Conservation (phyloP, 345 rosid species). For the Sisymbrium altissimum region DNA sequence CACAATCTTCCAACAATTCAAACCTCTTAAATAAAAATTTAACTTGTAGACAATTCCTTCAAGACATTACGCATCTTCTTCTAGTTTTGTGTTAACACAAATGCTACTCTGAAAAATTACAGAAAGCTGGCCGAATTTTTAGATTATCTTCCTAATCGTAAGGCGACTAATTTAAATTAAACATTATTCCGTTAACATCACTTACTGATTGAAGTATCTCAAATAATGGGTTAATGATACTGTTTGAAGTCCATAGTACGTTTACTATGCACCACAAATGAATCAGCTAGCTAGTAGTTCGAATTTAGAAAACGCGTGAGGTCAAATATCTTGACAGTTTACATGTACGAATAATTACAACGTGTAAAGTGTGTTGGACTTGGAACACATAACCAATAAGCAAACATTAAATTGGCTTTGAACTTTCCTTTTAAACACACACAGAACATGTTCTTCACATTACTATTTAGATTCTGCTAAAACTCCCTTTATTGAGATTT, state of each 20-base stretch:
- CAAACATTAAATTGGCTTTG: slow-evolving; percentile 30
- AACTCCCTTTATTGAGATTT: not conserved
- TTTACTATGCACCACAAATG: not conserved
- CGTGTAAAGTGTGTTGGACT: slow-evolving; percentile 20
- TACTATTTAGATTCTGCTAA: slow-evolving; percentile 4
- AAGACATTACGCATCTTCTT: too few relatives aligned
- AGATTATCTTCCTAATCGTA: too few relatives aligned
- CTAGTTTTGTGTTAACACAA: not conserved
- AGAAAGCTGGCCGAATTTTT: too few relatives aligned
- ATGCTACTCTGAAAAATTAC: not conserved
- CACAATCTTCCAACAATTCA: not conserved
- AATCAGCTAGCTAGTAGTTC: not conserved
- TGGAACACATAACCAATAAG: not conserved
- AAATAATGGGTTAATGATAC: not conserved
- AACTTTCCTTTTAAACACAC: slow-evolving; percentile 23
- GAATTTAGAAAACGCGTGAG: not conserved
- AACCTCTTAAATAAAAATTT: not conserved
- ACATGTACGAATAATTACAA: not conserved
- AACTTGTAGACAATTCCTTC: not conserved
- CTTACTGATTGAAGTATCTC: not conserved
- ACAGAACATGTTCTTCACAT: slow-evolving; percentile 27
- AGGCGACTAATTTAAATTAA: not conserved
- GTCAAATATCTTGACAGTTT: not conserved
- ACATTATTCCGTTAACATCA: not conserved
- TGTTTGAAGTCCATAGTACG: not conserved